Conservation (phyloP, 106 monocot genomes). For the Dendrobium huoshanense region DNA sequence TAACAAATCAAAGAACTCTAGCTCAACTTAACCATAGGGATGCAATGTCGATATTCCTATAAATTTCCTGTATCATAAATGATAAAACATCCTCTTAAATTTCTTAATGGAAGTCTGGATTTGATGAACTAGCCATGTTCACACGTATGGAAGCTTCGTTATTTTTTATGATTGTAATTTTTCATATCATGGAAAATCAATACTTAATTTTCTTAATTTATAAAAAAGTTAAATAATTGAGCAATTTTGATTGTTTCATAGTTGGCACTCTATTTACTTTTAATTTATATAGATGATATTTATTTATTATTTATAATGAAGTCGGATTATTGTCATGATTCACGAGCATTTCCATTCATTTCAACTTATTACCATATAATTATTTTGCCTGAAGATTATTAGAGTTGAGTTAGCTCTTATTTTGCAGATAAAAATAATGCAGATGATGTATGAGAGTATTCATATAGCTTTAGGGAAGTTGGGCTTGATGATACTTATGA, state of each 20-base stretch:
- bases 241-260: neutral
- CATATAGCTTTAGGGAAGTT: slow-evolving; percentile 81
- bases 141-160: neutral
- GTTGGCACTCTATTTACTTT: neutral
- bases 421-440: slow-evolving; percentile 88
- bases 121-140: neutral
- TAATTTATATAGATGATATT: neutral
- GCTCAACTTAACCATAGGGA: neutral
- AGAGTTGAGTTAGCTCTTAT: neutral
- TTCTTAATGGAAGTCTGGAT: neutral
- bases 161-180: neutral
- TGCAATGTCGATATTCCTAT: neutral
- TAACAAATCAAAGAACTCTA: neutral
- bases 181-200: neutral
- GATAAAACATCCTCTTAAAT: slow-evolving; percentile 1
- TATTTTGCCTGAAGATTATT: neutral
- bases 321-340: neutral
- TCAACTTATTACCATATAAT: neutral
- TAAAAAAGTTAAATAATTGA: neutral
- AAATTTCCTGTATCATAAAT: neutral
- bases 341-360: neutral
- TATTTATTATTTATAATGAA: neutral
- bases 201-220: neutral
- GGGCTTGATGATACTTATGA: slow-evolving; percentile 60
- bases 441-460: slow-evolving; percentile 97